Evolutionary conservation across 177 flowering plant genomes (phyloP), one percentile per base, ranked within the genome.

Genomic region (Vitis hybrid): DNA sequence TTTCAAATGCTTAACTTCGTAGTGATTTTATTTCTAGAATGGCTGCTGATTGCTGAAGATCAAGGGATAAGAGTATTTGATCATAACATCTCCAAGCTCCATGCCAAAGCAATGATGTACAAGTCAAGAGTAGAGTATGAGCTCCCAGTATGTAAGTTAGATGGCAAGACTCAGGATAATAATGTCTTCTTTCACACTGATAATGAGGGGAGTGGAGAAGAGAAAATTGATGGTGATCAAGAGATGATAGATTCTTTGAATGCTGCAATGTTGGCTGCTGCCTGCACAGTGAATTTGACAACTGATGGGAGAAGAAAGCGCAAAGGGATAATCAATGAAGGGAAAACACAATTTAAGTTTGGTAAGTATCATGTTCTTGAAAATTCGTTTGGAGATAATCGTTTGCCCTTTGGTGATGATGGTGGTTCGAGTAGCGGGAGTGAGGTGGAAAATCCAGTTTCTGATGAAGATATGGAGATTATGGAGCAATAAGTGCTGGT

Each of bases 381-480:
- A 35, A 74, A 18, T 55, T 56, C 67, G 2, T 5, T 55, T 30
- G 62, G 56, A 5, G 62, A 64, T 21, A 70, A 56, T 46, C 9
- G 21, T 12, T 56, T 32, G 15, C 62, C 68, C 51, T 52, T 30
- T 6, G 52, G 52, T 14, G 62, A 56, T 17, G 74, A 62, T 40
- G 81, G 74, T 66, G 73, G 62, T 63, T 78, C 55, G 30, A 66
- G 71, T 57, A 77, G 80, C 62, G 84, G 68, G 35, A 75, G 85
- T 72, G 85, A 81, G 51, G 81, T 79, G 11, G 83, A 86, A n/a
- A 75, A 84, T 76, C 82, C 81, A 52, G 27, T 49, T 21, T 72
- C 81, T 9, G 80, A 78, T 67, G 81, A 84, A 55, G 85, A 86
- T 48, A 21, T 56, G 70, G 73, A 64, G 69, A 72, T 67, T 54